Conservation (phyloP, 768 basidiomycete genomes). For the Exidia glandulosa region DNA sequence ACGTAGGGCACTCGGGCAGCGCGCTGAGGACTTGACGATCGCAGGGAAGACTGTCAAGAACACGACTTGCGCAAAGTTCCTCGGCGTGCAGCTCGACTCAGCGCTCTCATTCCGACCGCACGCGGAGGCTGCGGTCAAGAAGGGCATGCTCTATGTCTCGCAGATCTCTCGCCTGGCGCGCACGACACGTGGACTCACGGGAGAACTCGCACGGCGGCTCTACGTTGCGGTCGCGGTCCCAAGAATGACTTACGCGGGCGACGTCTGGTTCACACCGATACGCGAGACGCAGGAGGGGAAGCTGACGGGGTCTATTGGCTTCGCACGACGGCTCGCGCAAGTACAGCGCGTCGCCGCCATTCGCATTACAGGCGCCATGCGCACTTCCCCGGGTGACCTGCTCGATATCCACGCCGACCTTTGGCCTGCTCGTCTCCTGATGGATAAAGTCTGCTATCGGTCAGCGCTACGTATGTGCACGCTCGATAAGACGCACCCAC, state of each 20-base stretch:
- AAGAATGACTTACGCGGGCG: too few relatives aligned
- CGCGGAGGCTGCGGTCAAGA: conserved; percentile 2
- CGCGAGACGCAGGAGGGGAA: neutral
- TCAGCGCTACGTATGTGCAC: conserved; percentile 1
- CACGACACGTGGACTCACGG: too few relatives aligned
- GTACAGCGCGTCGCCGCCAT: neutral
- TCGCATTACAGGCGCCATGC: conserved; percentile 9
- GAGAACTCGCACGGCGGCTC: too few relatives aligned
- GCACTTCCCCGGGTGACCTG: conserved; percentile 9
- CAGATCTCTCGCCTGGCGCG: too few relatives aligned
- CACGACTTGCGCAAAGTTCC: neutral
- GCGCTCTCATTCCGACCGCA: conserved; percentile 8
- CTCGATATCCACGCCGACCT: conserved; percentile 12
- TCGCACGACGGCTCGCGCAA: neutral
- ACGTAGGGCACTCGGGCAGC: too few relatives aligned
- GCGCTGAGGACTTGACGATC: conserved; percentile 21
- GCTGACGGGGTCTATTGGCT: neutral
- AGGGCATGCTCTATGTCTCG: too few relatives aligned
- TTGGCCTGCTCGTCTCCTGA: conserved; percentile 7
- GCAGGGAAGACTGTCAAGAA: conserved; percentile 10
- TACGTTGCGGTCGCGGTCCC: too few relatives aligned
- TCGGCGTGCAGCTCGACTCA: conserved; percentile 8
- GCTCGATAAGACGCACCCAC: neutral
- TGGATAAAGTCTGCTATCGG: conserved; percentile 1
- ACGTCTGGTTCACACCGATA: neutral